These are phyloP conservation scores for Parachlorella kessleri DNA, from an alignment of 139 green algal species.

Conservation along the genomic window DNA sequence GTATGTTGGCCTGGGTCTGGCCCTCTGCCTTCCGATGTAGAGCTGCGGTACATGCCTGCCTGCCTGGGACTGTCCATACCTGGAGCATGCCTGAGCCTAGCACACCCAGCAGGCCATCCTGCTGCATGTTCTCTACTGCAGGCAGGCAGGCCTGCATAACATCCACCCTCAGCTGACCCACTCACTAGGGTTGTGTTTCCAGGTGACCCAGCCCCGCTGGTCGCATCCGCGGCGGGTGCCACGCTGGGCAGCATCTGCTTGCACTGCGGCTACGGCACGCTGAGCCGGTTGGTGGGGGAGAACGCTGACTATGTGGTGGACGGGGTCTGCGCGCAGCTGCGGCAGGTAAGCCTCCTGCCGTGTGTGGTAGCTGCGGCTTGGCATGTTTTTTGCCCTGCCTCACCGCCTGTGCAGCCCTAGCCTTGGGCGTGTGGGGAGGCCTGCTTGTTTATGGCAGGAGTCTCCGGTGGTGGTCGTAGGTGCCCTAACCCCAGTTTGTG, in stretches of 20 bases:
- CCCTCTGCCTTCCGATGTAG: no score
- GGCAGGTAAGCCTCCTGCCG: constrained; percentile 24
- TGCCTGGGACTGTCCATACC: not conserved
- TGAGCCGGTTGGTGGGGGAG: constrained; percentile 53
- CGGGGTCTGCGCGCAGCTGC: constrained; percentile 68
- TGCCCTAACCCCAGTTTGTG: no score
- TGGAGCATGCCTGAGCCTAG: not conserved
- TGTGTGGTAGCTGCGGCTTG: no score
- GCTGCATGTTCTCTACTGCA: not conserved
- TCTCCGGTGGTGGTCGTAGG: no score
- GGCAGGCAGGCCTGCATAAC: no score
- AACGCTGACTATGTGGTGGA: constrained; percentile 88
- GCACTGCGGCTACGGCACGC: constrained; percentile 56
- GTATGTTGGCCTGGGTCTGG: no score
- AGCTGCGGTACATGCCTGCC: not conserved
- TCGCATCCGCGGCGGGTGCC: constrained; percentile 49
- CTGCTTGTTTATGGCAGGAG: no score
- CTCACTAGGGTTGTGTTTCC: no score
- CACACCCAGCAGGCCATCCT: not conserved
- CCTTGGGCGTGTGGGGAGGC: not conserved
- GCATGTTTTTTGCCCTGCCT: no score
- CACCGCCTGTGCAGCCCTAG: not conserved
- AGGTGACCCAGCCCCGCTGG: constrained; percentile 54
- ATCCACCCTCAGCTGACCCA: no score
- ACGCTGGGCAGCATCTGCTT: constrained; percentile 50